Evolutionary conservation across 73 alveolate genomes (phyloP).

Genomic region (Uronychia binucleata): DNA sequence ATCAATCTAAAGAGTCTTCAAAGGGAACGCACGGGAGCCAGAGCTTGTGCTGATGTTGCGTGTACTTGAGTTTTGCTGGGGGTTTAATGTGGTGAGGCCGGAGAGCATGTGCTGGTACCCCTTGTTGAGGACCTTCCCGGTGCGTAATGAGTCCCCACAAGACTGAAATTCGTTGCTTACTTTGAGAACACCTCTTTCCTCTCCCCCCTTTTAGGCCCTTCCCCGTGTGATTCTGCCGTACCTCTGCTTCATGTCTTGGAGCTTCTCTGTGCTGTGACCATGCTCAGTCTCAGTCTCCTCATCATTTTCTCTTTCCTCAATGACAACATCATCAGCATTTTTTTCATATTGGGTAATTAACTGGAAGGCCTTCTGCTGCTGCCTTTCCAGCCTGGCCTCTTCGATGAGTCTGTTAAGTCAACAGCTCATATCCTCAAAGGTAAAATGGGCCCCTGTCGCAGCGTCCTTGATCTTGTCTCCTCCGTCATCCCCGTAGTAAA

Average conservation of each 20-base stretch:
- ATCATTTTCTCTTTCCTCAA: not conserved
- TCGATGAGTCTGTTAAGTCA: conserved; percentile 3
- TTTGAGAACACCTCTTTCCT: too few species aligned
- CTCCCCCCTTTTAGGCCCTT: not conserved
- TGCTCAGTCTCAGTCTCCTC: not conserved
- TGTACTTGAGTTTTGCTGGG: too few species aligned
- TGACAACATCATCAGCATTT: not conserved
- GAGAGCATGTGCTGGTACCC: too few species aligned
- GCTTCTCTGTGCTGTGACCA: not conserved
- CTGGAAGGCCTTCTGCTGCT: not conserved
- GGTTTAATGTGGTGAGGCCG: too few species aligned
- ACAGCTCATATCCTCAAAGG: conserved; percentile 19
- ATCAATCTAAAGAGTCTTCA: not conserved
- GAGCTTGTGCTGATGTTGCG: too few species aligned
- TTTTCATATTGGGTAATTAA: not conserved
- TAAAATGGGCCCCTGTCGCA: conserved; percentile 43
- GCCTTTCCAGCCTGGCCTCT: not conserved
- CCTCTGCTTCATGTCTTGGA: not conserved
- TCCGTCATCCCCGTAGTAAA: conserved; percentile 42
- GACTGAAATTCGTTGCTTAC: too few species aligned
- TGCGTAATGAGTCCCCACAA: too few species aligned
- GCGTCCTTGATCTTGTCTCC: conserved; percentile 20
- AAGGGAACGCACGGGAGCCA: not conserved
- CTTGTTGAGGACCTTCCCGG: too few species aligned
- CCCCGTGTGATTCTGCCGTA: not conserved